A percentile compares a stretch with the other conserved stretches of the same genome.
Conservation (phyloP, 169 alveolate species). For the Theileria sp. region DNA sequence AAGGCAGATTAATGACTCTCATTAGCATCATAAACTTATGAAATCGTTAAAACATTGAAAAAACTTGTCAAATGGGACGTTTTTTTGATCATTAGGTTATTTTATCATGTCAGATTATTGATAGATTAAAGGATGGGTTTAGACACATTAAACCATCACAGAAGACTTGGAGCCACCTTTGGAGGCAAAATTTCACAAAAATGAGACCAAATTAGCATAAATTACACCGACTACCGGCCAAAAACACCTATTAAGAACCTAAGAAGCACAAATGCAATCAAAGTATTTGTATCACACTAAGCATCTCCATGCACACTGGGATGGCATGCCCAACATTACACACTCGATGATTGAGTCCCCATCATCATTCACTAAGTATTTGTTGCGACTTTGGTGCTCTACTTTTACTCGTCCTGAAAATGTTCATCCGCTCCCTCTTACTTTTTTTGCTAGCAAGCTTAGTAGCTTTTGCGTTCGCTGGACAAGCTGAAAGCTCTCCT, state of each 20-base stretch:
- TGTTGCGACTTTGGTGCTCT: neutral
- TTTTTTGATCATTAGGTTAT: neutral
- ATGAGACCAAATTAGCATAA: neutral
- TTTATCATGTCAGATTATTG: neutral
- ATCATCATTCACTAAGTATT: neutral
- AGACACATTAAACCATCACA: neutral
- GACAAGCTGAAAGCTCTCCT: slow-evolving; percentile 8
- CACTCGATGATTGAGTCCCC: neutral
- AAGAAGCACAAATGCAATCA: neutral
- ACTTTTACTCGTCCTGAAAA: neutral
- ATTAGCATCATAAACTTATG: neutral
- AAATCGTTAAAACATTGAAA: neutral
- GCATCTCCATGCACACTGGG: neutral
- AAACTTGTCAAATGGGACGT: neutral
- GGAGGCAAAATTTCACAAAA: neutral
- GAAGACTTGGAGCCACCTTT: neutral
- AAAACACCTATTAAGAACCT: neutral
- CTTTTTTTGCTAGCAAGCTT: neutral
- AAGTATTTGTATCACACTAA: neutral
- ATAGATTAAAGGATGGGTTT: neutral
- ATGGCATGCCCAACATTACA: neutral
- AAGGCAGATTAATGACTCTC: neutral
- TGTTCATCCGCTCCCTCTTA: neutral
- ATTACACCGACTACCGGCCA: neutral
- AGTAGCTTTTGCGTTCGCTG: neutral